A percentile compares a stretch with the other conserved stretches of the same genome.
Evolutionary conservation across 208 protist genomes (phyloP).

Genomic region (Crithidia thermophila): DNA sequence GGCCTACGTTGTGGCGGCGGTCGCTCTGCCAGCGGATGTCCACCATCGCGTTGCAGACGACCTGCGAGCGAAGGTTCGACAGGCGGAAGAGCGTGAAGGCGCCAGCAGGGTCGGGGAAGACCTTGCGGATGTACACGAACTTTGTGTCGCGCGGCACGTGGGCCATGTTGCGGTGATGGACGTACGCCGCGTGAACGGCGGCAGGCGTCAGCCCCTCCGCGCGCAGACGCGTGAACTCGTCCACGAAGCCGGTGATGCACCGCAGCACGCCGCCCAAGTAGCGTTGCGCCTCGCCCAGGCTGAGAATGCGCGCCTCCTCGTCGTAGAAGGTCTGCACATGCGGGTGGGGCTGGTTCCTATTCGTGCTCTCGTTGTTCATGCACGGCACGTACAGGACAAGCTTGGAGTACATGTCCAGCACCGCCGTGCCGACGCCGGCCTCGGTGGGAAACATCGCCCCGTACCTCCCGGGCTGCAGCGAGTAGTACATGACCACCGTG

Average conservation of each 20-base stretch:
- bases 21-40: slow-evolving; percentile 93
- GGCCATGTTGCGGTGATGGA: slow-evolving; percentile 69
- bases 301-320: slow-evolving; percentile 79
- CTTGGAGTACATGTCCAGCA: slow-evolving; percentile 84
- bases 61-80: slow-evolving; percentile 89
- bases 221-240: slow-evolving; percentile 60
- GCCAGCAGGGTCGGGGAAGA: slow-evolving; percentile 82
- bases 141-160: slow-evolving; percentile 80
- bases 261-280: slow-evolving; percentile 73
- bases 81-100: slow-evolving; percentile 82
- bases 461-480: slow-evolving; percentile 84
- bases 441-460: slow-evolving; percentile 87
- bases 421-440: slow-evolving; percentile 75
- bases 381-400: slow-evolving; percentile 85
- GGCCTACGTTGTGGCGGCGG: slow-evolving; percentile 80
- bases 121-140: slow-evolving; percentile 89
- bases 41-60: slow-evolving; percentile 80
- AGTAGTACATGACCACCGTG: slow-evolving; percentile 88
- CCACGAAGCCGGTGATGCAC: slow-evolving; percentile 77
- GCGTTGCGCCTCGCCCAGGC: slow-evolving; percentile 70
- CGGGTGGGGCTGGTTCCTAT: slow-evolving; percentile 82
- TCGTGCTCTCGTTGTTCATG: slow-evolving; percentile 87
- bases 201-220: slow-evolving; percentile 77
- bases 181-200: slow-evolving; percentile 78
- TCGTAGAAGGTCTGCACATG: slow-evolving; percentile 91